Evolutionary conservation across 179 eudicot species (phyloP).

Genomic region (Sideroxylon spinosum): DNA sequence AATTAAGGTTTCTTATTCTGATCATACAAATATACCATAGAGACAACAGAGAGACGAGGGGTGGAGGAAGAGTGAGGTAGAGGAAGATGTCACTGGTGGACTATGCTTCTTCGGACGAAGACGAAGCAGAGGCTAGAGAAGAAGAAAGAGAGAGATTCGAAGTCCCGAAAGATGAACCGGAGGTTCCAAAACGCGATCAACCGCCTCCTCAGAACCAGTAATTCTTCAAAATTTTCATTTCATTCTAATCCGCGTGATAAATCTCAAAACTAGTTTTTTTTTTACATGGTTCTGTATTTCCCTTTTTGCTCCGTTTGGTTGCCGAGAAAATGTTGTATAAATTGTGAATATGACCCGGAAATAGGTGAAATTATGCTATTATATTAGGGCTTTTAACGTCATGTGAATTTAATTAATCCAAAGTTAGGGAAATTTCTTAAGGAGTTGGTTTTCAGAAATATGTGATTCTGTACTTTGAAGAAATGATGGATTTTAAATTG

Average conservation of each 20-base stretch:
- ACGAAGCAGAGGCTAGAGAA: slow-evolving; percentile 12
- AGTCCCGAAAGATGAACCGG: not conserved
- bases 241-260: not conserved
- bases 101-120: slow-evolving; percentile 27
- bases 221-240: not conserved
- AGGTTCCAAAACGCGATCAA: not conserved
- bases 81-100: slow-evolving; percentile 28
- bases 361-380: not conserved
- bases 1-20: too few relatives aligned
- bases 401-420: not conserved
- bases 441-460: not conserved
- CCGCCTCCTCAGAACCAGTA: slow-evolving; percentile 13
- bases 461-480: not conserved
- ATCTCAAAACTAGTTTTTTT: not conserved
- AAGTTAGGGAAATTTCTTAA: not conserved
- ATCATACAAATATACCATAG: too few relatives aligned
- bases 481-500: not conserved
- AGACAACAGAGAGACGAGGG: too few relatives aligned
- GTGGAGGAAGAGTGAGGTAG: not conserved
- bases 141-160: slow-evolving; percentile 15
- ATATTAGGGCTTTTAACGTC: not conserved
- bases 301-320: not conserved
- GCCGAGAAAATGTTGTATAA: not conserved
- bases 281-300: too few relatives aligned
- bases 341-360: not conserved